Evolutionary conservation across 768 basidiomycete species (phyloP).

Genomic region (Kwoniella sp.): DNA sequence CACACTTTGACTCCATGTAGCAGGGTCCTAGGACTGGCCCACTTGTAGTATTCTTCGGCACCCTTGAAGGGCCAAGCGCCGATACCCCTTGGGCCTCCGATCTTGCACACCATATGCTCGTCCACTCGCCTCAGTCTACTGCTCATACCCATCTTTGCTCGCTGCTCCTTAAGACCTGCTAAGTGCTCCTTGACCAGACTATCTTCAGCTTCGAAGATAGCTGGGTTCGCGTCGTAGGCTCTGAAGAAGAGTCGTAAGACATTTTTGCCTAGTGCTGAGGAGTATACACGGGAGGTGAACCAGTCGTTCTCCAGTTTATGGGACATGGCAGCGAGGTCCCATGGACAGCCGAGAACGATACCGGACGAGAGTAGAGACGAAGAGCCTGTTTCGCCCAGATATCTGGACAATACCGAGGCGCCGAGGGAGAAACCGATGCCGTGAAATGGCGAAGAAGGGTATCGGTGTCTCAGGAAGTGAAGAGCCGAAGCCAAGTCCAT

Average conservation of each 20-base stretch:
- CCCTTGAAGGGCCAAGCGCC: slow-evolving; percentile 53
- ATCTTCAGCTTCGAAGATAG: slow-evolving; percentile 27
- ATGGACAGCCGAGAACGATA: slow-evolving; percentile 49
- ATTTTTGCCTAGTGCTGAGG: slow-evolving; percentile 48
- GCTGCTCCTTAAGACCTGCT: slow-evolving; percentile 22
- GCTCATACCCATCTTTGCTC: slow-evolving; percentile 19
- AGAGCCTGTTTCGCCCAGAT: slow-evolving; percentile 78
- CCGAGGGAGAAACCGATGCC: slow-evolving; percentile 94
- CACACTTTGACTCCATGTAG: slow-evolving; percentile 47
- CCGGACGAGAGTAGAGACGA: slow-evolving; percentile 46
- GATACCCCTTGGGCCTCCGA: slow-evolving; percentile 46
- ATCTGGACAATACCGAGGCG: slow-evolving; percentile 84
- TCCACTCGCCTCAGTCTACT: slow-evolving; percentile 48
- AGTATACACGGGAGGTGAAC: slow-evolving; percentile 47
- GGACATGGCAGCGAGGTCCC: slow-evolving; percentile 54
- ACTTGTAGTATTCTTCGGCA: slow-evolving; percentile 54
- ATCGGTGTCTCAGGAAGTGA: slow-evolving; percentile 70
- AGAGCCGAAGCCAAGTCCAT: slow-evolving; percentile 83
- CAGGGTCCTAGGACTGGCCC: slow-evolving; percentile 50
- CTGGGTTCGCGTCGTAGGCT: slow-evolving; percentile 39
- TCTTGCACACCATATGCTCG: slow-evolving; percentile 41
- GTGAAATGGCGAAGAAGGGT: slow-evolving; percentile 77
- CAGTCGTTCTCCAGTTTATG: slow-evolving; percentile 47
- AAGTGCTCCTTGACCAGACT: slow-evolving; percentile 18
- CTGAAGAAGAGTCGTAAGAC: slow-evolving; percentile 43